A percentile compares a stretch with the other conserved stretches of the same genome.
Conservation (phyloP, 257 asterid genomes). For the Penstemon davidsonii region DNA sequence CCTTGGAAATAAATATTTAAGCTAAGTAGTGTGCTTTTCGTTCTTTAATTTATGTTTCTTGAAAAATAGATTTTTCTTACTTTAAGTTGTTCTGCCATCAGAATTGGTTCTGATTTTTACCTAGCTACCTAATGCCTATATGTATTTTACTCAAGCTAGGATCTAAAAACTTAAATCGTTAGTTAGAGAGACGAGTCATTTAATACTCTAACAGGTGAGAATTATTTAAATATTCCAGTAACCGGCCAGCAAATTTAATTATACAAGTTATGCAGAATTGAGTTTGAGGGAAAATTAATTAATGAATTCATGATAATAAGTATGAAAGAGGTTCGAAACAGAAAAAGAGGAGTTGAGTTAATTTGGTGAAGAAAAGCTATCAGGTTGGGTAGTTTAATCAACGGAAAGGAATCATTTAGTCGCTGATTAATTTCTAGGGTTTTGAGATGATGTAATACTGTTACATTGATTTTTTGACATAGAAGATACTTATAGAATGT, state of each 20-base stretch:
- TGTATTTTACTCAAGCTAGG: too few relatives aligned
- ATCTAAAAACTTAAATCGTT: too few relatives aligned
- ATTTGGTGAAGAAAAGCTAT: constrained; percentile 37
- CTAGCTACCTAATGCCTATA: too few relatives aligned
- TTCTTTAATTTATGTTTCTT: not conserved
- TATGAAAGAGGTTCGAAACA: not conserved
- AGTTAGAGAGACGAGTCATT: too few relatives aligned
- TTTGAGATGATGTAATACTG: constrained; percentile 21
- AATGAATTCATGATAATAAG: not conserved
- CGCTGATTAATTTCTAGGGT: constrained; percentile 30
- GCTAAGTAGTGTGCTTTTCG: not conserved
- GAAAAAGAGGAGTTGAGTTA: not conserved
- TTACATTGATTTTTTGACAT: constrained; percentile 20
- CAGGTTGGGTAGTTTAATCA: constrained; percentile 30
- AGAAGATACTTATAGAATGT: not conserved
- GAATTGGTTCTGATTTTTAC: too few relatives aligned
- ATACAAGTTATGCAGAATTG: not conserved
- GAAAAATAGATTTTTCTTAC: not conserved
- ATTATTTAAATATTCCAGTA: too few relatives aligned
- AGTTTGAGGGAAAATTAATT: not conserved
- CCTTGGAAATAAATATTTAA: not conserved
- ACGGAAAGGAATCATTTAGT: constrained; percentile 30
- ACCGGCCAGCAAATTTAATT: too few relatives aligned
- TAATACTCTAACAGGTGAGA: too few relatives aligned
- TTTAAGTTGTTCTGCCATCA: too few relatives aligned